Base-by-base conservation (phyloP, 495 filamentous ascomycete species). In the Hyaloscypha finlandica region DNA sequence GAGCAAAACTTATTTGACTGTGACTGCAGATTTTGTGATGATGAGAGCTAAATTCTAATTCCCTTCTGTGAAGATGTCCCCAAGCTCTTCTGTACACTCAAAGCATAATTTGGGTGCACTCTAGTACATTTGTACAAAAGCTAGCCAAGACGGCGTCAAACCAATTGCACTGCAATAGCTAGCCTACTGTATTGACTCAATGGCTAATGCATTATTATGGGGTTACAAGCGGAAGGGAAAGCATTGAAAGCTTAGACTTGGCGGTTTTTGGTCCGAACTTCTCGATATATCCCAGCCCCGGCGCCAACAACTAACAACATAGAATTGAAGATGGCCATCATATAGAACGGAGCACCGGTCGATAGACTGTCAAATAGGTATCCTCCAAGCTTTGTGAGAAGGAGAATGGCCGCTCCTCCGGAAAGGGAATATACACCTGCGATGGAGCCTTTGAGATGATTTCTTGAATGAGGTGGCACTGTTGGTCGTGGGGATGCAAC, bases 341-440 rank as follows among this genome's bases (percentile, higher is more conserved):
- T 88, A 77, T 90, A 95, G 76, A 99, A 98, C 14, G 95, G 95
- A 51, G 91, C 88, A 2, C 90, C 89, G 4, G 81, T 81, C 5
- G 86, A 86, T 62, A 87, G 73, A 29, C 68, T 76, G 76, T 97
- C 93, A 73, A 97, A 97, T 55, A 96, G 74, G 30, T 86, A 82
- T 0, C 95, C 95, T n/a, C 95, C 95, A 19, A 93, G 74, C 77
- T 99, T 99, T 25, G 95, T 99, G 31, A 99, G 81, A 2, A 97
- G 76, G 59, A 99, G 73, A 35, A 99, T 99, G 0, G 94, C 95
- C 0, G 87, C 89, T n/a, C 94, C 95, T 14, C 95, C 95, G 63
- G 89, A 91, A 64, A 97, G 84, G 61, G 90, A 93, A 73, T 99
- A 99, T 1, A 97, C 88, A 0, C 95, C 95, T 11, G 95, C 94